Evolutionary conservation across 768 basidiomycete species (phyloP).

Genomic region (Boletus reticuloceps): DNA sequence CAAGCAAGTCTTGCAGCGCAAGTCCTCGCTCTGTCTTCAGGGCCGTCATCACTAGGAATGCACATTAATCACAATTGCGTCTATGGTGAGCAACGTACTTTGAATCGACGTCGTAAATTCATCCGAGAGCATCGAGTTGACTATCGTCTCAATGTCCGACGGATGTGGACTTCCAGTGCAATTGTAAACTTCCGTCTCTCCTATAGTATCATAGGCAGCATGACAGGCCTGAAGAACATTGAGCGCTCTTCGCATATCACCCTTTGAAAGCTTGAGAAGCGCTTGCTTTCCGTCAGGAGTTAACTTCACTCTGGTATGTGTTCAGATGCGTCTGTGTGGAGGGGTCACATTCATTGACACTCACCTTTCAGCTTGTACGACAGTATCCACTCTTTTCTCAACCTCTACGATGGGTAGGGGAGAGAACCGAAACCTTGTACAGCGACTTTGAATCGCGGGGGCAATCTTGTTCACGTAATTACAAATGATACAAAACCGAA

Average conservation of each 20-base stretch:
- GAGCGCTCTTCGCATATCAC: conserved; percentile 96
- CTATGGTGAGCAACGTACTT: conserved; percentile 42
- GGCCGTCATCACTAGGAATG: conserved; percentile 70
- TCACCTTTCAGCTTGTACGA: conserved; percentile 84
- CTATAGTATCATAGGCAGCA: conserved; percentile 87
- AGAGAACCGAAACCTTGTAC: conserved; percentile 96
- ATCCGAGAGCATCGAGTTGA: conserved; percentile 93
- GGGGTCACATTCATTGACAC: conserved; percentile 17
- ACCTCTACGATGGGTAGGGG: conserved; percentile 86
- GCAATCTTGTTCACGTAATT: conserved; percentile 99
- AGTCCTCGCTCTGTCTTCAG: conserved; percentile 91
- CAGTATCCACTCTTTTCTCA: conserved; percentile 72
- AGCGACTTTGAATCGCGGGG: conserved; percentile 97
- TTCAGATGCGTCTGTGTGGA: background rate
- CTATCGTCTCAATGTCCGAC: conserved; percentile 87
- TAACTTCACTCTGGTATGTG: conserved; percentile 66
- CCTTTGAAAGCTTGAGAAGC: conserved; percentile 89
- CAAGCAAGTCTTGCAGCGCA: conserved; percentile 90
- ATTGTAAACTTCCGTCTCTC: conserved; percentile 91
- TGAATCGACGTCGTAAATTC: conserved; percentile 92
- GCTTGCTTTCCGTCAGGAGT: conserved; percentile 86
- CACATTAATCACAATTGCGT: background rate
- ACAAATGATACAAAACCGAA: conserved; percentile 99
- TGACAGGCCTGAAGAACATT: conserved; percentile 98
- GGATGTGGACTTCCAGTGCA: conserved; percentile 98